Percentiles rank a stretch among this genome's conserved stretches.
These are phyloP conservation scores for Penicillium sp. DNA, from an alignment of 2,329 filamentous ascomycete species.

Conservation along the genomic window DNA sequence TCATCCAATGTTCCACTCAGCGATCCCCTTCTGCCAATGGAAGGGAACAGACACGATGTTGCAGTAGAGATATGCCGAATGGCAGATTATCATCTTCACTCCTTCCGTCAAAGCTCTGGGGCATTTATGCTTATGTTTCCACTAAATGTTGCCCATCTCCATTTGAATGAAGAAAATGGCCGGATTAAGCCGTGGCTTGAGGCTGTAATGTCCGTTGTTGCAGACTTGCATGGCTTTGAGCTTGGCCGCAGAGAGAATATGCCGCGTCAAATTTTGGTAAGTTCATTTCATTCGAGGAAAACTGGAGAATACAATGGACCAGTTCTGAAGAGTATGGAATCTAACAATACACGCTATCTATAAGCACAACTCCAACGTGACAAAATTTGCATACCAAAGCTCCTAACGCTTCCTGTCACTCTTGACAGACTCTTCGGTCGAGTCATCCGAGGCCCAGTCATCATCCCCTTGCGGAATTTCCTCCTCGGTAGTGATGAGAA, in stretches of 20 bases:
- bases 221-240: slow-evolving; percentile 25
- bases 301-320: background rate
- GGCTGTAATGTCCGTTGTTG: slow-evolving; percentile 21
- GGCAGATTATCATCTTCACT: slow-evolving; percentile 22
- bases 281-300: background rate
- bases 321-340: background rate
- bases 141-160: slow-evolving; percentile 20
- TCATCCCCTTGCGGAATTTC: slow-evolving; percentile 10
- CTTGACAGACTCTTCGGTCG: background rate
- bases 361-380: background rate
- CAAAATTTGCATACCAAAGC: background rate
- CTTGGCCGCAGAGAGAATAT: slow-evolving; percentile 21
- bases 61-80: slow-evolving; percentile 29
- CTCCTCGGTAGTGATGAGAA: slow-evolving; percentile 15
- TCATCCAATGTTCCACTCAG: background rate
- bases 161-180: slow-evolving; percentile 14
- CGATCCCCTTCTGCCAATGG: slow-evolving; percentile 26
- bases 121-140: slow-evolving; percentile 26
- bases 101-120: slow-evolving; percentile 18
- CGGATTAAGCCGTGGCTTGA: slow-evolving; percentile 21
- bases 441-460: slow-evolving; percentile 18
- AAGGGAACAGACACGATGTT: slow-evolving; percentile 23
- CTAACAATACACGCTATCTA: background rate
- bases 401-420: background rate
- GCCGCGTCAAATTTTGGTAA: slow-evolving; percentile 12